Evolutionary conservation across 73 alveolate species (phyloP).

Genomic region (Tetrahymena borealis): DNA sequence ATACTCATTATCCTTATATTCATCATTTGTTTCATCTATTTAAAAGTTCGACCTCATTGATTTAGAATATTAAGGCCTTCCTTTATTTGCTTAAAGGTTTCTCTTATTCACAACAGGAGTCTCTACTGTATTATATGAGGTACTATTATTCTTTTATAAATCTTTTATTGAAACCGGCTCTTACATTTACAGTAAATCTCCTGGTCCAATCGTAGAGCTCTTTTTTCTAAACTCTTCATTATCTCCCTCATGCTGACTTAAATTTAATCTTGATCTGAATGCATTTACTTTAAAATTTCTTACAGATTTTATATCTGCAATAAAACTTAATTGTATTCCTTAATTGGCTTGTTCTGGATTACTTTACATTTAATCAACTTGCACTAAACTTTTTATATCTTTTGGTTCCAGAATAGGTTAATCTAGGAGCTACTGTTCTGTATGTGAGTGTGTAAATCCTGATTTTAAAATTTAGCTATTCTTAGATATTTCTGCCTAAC

Average conservation of each 20-base stretch:
- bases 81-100: not conserved
- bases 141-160: not conserved
- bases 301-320: not conserved
- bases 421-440: not conserved
- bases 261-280: not conserved
- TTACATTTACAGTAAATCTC: not conserved
- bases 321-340: not conserved
- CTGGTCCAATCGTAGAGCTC: not conserved
- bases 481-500: not conserved
- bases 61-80: not conserved
- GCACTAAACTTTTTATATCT: not conserved
- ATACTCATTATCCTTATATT: not conserved
- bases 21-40: not conserved
- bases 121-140: not conserved
- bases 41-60: not conserved
- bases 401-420: not conserved
- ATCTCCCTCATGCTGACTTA: not conserved
- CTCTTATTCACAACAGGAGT: not conserved
- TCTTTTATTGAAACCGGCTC: not conserved
- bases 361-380: not conserved
- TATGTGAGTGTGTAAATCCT: not conserved
- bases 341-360: not conserved
- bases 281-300: not conserved
- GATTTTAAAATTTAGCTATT: too few species aligned
- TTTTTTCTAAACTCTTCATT: not conserved